A percentile compares a stretch with the other conserved stretches of the same genome.
Evolutionary conservation across 2,329 filamentous ascomycete species (phyloP).

Genomic region (Ophiostoma triangulosporum): DNA sequence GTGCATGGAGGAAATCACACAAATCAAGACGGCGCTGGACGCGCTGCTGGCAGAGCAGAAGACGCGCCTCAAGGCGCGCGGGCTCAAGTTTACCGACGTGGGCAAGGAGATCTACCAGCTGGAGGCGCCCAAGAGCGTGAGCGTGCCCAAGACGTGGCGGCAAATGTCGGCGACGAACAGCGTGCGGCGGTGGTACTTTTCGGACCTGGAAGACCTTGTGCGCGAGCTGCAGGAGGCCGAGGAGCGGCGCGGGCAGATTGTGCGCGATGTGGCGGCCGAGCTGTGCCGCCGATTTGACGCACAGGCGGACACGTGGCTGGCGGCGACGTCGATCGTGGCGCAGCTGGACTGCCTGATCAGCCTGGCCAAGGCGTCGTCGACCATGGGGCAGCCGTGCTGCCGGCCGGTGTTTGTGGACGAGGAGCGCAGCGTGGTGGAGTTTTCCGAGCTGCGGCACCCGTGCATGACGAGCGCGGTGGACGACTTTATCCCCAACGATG

Average conservation of each 20-base stretch:
- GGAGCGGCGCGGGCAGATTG: constrained; percentile 82
- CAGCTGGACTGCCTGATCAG: constrained; percentile 93
- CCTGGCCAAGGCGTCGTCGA: constrained; percentile 74
- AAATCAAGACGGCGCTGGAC: constrained; percentile 60
- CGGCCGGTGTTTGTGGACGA: constrained; percentile 77
- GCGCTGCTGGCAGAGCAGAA: constrained; percentile 58
- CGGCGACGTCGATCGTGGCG: constrained; percentile 76
- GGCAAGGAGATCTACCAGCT: constrained; percentile 97
- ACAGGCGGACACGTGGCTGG: constrained; percentile 73
- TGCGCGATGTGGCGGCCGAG: constrained; percentile 69
- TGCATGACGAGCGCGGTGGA: constrained; percentile 82
- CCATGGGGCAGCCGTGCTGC: constrained; percentile 76
- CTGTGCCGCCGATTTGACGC: constrained; percentile 84
- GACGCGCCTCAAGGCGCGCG: constrained; percentile 58
- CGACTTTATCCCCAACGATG: constrained; percentile 94
- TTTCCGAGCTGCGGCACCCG: constrained; percentile 83
- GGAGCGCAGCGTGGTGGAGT: constrained; percentile 77
- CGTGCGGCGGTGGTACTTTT: constrained; percentile 89
- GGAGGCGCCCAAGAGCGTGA: constrained; percentile 72
- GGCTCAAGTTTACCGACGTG: constrained; percentile 65
- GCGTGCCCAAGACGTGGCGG: constrained; percentile 79
- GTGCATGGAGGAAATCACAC: constrained; percentile 63
- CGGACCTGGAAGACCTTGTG: constrained; percentile 68
- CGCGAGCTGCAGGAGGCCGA: constrained; percentile 85
- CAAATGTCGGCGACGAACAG: constrained; percentile 91